Conservation (phyloP, 2,329 filamentous ascomycete species). For the Xylaria sp. region DNA sequence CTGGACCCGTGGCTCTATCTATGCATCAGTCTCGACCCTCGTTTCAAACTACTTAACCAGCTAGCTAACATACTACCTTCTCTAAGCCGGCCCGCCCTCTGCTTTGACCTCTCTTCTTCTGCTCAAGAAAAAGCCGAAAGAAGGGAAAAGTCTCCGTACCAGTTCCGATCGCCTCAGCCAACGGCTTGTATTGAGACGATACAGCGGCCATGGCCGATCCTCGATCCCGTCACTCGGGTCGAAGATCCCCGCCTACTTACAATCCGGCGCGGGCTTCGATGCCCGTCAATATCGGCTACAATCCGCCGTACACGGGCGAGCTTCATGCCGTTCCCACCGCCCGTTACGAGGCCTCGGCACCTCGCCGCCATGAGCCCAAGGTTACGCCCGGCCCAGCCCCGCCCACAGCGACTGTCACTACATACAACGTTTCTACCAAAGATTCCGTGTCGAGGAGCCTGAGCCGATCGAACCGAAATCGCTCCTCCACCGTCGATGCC, state of each 20-base stretch:
- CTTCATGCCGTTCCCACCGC: conserved; percentile 63
- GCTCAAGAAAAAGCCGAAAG: not conserved
- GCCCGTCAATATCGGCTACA: conserved; percentile 63
- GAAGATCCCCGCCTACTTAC: conserved; percentile 56
- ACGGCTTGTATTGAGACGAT: conserved; percentile 16
- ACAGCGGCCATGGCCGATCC: conserved; percentile 58
- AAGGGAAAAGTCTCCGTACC: not conserved
- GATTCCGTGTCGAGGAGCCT: conserved; percentile 62
- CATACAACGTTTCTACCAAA: conserved; percentile 66
- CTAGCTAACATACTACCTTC: not conserved
- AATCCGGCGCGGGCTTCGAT: conserved; percentile 66
- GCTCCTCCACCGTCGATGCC: conserved; percentile 64
- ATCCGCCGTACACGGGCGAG: conserved; percentile 63
- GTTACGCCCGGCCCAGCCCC: conserved; percentile 39
- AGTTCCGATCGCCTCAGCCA: not conserved
- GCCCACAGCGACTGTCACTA: conserved; percentile 61
- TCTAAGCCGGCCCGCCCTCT: not conserved
- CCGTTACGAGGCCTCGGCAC: conserved; percentile 50
- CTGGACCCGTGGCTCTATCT: not conserved
- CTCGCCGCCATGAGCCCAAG: conserved; percentile 53
- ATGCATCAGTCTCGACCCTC: not conserved
- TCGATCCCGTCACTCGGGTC: conserved; percentile 58
- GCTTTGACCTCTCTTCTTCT: not conserved
- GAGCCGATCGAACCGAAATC: conserved; percentile 57
- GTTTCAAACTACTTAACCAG: not conserved